phyloP scores from a whole-genome alignment of 2,329 filamentous ascomycete species.

The Nemania bipapillata region DNA sequence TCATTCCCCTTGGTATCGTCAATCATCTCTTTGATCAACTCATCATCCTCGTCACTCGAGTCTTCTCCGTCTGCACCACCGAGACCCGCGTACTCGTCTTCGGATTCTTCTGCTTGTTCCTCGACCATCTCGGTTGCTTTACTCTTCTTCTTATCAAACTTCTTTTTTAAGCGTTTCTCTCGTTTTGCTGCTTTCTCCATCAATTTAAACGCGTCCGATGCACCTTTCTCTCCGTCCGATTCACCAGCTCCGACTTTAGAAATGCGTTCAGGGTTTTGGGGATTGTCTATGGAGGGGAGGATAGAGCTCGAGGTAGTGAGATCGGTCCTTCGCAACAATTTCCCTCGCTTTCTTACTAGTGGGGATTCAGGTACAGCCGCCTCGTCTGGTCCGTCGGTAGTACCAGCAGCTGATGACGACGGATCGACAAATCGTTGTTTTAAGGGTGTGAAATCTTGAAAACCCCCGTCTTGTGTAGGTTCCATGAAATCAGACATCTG shows the following conservation, averaged over 20 bases:
- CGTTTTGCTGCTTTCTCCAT: conserved; percentile 73
- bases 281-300: conserved; percentile 60
- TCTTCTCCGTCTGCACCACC: conserved; percentile 91
- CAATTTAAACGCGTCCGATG: conserved; percentile 69
- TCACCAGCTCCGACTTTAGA: conserved; percentile 53
- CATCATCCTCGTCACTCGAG: conserved; percentile 75
- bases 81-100: conserved; percentile 95
- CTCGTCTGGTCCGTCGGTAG: conserved; percentile 57
- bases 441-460: conserved; percentile 77
- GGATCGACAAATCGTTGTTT: conserved; percentile 72
- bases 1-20: conserved; percentile 81
- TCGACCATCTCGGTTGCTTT: conserved; percentile 87
- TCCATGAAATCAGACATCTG: conserved; percentile 77
- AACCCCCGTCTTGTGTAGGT: conserved; percentile 83
- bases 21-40: conserved; percentile 84
- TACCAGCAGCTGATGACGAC: conserved; percentile 76
- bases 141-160: conserved; percentile 86
- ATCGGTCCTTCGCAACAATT: conserved; percentile 53
- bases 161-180: conserved; percentile 63
- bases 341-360: conserved; percentile 69
- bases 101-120: conserved; percentile 95
- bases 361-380: conserved; percentile 70
- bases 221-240: conserved; percentile 23
- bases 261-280: conserved; percentile 42
- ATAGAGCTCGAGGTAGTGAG: conserved; percentile 36